Base-by-base conservation (phyloP, 1,284 basidiomycete species). In the Hymenochaete sp. region DNA sequence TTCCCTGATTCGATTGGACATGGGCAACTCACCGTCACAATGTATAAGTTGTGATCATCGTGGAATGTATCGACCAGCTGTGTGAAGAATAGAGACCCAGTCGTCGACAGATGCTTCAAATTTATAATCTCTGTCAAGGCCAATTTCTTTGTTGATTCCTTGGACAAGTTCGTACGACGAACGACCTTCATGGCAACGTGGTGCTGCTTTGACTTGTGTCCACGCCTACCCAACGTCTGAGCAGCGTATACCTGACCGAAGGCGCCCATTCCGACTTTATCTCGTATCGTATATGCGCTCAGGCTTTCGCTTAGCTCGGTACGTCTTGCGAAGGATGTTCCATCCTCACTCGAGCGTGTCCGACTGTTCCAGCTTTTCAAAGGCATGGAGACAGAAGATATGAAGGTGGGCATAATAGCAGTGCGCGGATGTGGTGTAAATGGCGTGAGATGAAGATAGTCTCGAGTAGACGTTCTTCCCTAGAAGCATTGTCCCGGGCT, bases 101-200 rank as follows among this genome's bases (percentile, higher is more conserved):
- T 36, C 3, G 21, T 25, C 16, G 47, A 32, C 24, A 49, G 24
- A 16, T 22, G 27, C 19, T 19, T 41, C 18, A 49, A 28, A 22
- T 39, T 41, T 9, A 27, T 8, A 3, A 39, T 37, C 26, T 49
- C 47, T 13, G 47, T 31, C 11, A 33, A 19, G 21, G 38, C 38
- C 19, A 46, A 44, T 22, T 19, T 19, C 13, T 36, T 35, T 26
- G 35, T 38, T 7, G 33, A 32, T 8, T 46, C 26, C 16, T 42
- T 46, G 13, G 27, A 19, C 32, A 46, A 35, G 44, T 32, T 44
- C 13, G 40, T 22, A 13, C 48, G 44, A 3, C 39, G 16, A 21
- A 50, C 21, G 19, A 50, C 36, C 27, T 50, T 50, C n/a, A 45
- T 22, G 14, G 44, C 48, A 14, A 46, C 39, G n/a, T n/a, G n/a